These are phyloP conservation scores for Trichosporon sp. DNA, from an alignment of 1,284 basidiomycete species.

Conservation along the genomic window DNA sequence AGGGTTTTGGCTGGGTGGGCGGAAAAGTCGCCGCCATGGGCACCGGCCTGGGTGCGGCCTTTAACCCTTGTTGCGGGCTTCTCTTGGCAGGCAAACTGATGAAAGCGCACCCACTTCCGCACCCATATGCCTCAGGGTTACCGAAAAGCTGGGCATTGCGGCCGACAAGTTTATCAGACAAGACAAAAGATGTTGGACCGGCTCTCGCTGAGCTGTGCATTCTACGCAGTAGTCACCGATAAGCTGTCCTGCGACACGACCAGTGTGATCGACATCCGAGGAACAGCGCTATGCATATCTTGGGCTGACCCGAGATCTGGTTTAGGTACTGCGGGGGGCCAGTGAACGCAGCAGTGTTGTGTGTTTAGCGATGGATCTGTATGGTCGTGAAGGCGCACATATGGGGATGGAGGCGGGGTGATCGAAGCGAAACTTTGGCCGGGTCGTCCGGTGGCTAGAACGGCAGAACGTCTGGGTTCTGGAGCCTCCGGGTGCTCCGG, in stretches of 20 bases:
- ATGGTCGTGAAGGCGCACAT: not conserved
- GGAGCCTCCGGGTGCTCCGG: not conserved
- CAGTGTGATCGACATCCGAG: not conserved
- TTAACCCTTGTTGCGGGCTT: not conserved
- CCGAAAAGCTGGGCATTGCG: not conserved
- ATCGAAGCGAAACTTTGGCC: not conserved
- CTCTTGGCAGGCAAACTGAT: not conserved
- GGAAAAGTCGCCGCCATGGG: not conserved
- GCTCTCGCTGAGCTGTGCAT: not conserved
- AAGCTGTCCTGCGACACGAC: not conserved
- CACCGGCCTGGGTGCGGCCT: not conserved
- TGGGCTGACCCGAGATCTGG: not conserved
- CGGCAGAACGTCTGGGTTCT: not conserved
- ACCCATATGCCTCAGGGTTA: not conserved
- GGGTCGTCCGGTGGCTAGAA: not conserved
- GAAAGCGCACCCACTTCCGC: not conserved
- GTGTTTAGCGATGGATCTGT: not conserved
- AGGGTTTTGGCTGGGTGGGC: not conserved
- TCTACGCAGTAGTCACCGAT: not conserved
- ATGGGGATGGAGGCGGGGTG: not conserved
- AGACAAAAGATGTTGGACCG: not conserved
- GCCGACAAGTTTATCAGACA: slow-evolving; percentile 2
- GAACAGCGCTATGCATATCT: not conserved
- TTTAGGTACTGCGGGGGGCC: not conserved
- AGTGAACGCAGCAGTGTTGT: not conserved